Base-by-base conservation (phyloP, 1,284 basidiomycete species). In the Omphalotus olearius region DNA sequence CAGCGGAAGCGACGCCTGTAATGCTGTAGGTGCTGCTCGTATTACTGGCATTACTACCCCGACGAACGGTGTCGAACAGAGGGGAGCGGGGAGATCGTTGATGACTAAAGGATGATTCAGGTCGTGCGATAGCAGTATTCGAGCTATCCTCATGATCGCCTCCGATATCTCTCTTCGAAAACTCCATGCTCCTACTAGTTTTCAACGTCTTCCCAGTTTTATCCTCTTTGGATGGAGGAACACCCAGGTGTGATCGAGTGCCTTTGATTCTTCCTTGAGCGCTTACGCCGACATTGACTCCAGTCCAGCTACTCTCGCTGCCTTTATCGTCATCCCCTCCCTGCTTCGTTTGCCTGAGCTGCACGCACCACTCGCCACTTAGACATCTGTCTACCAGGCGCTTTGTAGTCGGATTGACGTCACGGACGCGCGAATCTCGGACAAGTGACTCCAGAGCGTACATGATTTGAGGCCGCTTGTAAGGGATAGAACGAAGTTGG, bases 341-440 rank as follows among this genome's bases (percentile, higher is more conserved):
- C 41, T 50, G n/a, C 37, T 68, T 68, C 4, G 64, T 56, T 58
- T 71, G 78, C 55, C 73, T 74, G 47, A 83, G 68, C 38, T 85
- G 78, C 3, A 85, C 80, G 71, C 91, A 94, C 93, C 93, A 97
- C 4, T 91, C 87, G 3, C 89, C 92, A 6, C 75, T 71, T 20
- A 98, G 76, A 67, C 95, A 98, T 28, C 96, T 80, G 54, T 93
- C 87, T n/a, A 98, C 95, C 10, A 99, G 79, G 2, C 95, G 80
- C 58, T 82, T 85, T 0, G 96, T 99, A 0, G 94, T 98, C 0
- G 90, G 69, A 54, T 85, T 88, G 56, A 95, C 75, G 45, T 94
- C 90, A 26, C 88, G 82, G 53, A 98, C 88, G 35, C 43, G 76
- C 3, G 83, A 78, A 59, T 93, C 80, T 47, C 83, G 76, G 37